These are phyloP conservation scores for Venturia nashicola DNA, from an alignment of 2,329 filamentous ascomycete species.

Conservation along the genomic window DNA sequence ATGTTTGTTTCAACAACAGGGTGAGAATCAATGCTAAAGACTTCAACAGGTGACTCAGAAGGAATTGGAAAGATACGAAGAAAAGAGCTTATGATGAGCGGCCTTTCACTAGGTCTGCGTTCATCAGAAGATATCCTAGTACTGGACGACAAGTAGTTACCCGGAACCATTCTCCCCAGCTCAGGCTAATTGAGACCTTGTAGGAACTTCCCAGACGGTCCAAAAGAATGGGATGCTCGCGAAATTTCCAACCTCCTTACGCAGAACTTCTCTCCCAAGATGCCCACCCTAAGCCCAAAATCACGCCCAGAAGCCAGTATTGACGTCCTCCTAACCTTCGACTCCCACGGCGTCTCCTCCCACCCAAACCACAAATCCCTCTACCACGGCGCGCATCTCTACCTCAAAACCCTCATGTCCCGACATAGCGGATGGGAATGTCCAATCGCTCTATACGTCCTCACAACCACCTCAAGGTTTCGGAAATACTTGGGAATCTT, in stretches of 20 bases:
- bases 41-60: conserved; percentile 58
- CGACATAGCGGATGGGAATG: conserved; percentile 52
- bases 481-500: conserved; percentile 75
- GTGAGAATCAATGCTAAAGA: conserved; percentile 9
- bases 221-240: conserved; percentile 57
- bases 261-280: conserved; percentile 56
- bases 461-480: conserved; percentile 57
- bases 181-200: not conserved
- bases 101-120: conserved; percentile 60
- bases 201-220: conserved; percentile 72
- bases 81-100: conserved; percentile 73
- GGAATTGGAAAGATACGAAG: conserved; percentile 74
- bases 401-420: conserved; percentile 54
- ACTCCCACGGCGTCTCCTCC: conserved; percentile 64
- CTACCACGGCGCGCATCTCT: conserved; percentile 66
- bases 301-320: conserved; percentile 44
- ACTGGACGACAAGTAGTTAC: conserved; percentile 56
- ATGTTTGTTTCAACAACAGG: conserved; percentile 13
- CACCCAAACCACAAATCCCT: conserved; percentile 93
- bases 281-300: conserved; percentile 21
- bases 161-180: conserved; percentile 5
- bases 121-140: conserved; percentile 70
- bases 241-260: conserved; percentile 60
- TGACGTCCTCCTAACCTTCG: conserved; percentile 84
- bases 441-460: conserved; percentile 75